phyloP scores from a whole-genome alignment of 768 basidiomycete species.

The Cytidiella melzeri region DNA sequence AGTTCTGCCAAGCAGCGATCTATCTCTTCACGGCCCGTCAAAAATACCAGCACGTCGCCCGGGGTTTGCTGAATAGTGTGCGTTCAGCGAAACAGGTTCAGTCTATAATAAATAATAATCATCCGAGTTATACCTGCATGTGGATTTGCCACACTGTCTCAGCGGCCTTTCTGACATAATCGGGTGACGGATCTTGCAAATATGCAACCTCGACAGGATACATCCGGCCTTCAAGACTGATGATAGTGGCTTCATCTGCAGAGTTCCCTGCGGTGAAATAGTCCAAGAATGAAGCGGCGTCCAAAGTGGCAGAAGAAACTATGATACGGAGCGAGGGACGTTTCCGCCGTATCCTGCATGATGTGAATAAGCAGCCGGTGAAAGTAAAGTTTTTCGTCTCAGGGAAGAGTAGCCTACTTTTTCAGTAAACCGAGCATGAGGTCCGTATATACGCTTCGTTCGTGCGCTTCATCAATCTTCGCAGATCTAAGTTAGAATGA shows the following conservation, averaged over 20 bases:
- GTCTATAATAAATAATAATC: neutral
- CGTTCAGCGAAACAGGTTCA: neutral
- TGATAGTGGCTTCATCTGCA: constrained; percentile 70
- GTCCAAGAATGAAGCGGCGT: constrained; percentile 81
- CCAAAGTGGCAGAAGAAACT: constrained; percentile 94
- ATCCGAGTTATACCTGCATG: constrained; percentile 65
- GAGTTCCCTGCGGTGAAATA: constrained; percentile 72
- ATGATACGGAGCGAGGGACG: constrained; percentile 86
- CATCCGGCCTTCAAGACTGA: constrained; percentile 90
- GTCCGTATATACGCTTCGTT: constrained; percentile 94
- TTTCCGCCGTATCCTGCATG: constrained; percentile 77
- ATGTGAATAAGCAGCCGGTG: constrained; percentile 3
- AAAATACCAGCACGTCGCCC: constrained; percentile 90
- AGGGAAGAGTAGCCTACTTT: constrained; percentile 51
- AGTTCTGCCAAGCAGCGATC: constrained; percentile 80
- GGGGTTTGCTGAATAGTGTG: constrained; percentile 67
- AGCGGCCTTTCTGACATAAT: constrained; percentile 80
- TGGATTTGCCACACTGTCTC: constrained; percentile 82
- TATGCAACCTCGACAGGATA: constrained; percentile 95
- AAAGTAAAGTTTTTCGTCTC: neutral
- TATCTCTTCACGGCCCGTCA: constrained; percentile 96
- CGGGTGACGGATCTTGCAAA: constrained; percentile 64
- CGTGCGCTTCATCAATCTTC: constrained; percentile 97
- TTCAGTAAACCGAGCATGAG: constrained; percentile 86
- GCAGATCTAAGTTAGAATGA: constrained; percentile 16